phyloP scores from a whole-genome alignment of 768 basidiomycete species.

The Lentinula lateritia region DNA sequence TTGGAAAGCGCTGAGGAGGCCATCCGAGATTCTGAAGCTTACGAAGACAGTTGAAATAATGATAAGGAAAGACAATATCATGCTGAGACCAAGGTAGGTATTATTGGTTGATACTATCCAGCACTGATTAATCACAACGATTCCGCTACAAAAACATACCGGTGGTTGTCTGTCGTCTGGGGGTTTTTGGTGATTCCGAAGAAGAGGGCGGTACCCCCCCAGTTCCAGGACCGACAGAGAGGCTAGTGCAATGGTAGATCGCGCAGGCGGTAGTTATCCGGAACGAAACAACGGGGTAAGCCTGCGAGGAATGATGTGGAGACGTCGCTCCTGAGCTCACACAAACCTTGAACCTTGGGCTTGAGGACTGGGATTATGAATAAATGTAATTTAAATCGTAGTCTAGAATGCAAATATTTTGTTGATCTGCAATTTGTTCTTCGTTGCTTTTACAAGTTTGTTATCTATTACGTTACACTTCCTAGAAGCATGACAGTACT shows the following conservation, averaged over 20 bases:
- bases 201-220: not conserved
- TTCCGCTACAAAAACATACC: not conserved
- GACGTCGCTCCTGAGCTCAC: not conserved
- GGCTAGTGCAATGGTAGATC: not conserved
- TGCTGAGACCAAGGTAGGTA: not conserved
- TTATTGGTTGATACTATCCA: not conserved
- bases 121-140: not conserved
- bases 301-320: not conserved
- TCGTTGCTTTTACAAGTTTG: too few relatives aligned
- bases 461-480: too few relatives aligned
- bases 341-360: not conserved
- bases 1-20: not conserved
- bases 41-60: not conserved
- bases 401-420: too few relatives aligned
- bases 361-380: too few relatives aligned
- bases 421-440: too few relatives aligned
- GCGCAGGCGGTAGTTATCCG: not conserved
- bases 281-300: not conserved
- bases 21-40: not conserved
- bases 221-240: not conserved
- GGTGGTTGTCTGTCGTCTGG: not conserved
- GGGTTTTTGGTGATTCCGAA: not conserved
- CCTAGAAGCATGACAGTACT: too few relatives aligned
- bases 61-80: conserved; percentile 1
- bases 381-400: too few relatives aligned